phyloP scores from a whole-genome alignment of 2,329 filamentous ascomycete genomes.

The Apiospora pterosperma region DNA sequence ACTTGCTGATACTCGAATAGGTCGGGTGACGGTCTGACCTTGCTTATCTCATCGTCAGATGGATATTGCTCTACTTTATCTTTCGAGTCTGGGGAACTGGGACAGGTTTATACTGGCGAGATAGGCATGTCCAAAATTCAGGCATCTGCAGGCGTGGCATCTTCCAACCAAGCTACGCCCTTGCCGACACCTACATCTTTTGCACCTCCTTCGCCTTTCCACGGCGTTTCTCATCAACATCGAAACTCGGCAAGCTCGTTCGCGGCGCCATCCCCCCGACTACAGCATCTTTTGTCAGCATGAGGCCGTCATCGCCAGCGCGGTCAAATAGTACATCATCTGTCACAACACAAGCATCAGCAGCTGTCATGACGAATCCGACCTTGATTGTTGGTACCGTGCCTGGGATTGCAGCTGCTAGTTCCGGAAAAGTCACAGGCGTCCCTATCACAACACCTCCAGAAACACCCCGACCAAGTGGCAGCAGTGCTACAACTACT shows the following conservation, averaged over 20 bases:
- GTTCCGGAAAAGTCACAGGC: conserved; percentile 58
- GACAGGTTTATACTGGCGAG: conserved; percentile 73
- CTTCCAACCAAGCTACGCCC: conserved; percentile 62
- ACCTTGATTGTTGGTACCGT: conserved; percentile 75
- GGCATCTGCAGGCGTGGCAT: conserved; percentile 33
- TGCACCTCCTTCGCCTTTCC: conserved; percentile 58
- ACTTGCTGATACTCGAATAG: conserved; percentile 35
- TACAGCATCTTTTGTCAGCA: conserved; percentile 55
- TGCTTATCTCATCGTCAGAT: conserved; percentile 96
- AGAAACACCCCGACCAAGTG: conserved; percentile 61
- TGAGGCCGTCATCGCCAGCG: conserved; percentile 72
- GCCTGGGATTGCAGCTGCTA: conserved; percentile 71
- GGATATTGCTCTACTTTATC: conserved; percentile 93
- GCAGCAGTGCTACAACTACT: conserved; percentile 51
- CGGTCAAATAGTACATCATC: conserved; percentile 85
- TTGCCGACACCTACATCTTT: conserved; percentile 65
- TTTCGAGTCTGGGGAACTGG: conserved; percentile 80
- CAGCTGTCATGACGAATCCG: conserved; percentile 67
- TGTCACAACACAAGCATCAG: conserved; percentile 62
- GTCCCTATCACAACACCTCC: conserved; percentile 86
- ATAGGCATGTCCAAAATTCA: conserved; percentile 47
- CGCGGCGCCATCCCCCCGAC: conserved; percentile 56
- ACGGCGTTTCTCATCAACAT: conserved; percentile 48
- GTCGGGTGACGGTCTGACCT: conserved; percentile 71
- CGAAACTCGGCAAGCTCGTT: conserved; percentile 57